These are phyloP conservation scores for Chrysochromulina parva DNA, from an alignment of 78 protist species.

Conservation along the genomic window DNA sequence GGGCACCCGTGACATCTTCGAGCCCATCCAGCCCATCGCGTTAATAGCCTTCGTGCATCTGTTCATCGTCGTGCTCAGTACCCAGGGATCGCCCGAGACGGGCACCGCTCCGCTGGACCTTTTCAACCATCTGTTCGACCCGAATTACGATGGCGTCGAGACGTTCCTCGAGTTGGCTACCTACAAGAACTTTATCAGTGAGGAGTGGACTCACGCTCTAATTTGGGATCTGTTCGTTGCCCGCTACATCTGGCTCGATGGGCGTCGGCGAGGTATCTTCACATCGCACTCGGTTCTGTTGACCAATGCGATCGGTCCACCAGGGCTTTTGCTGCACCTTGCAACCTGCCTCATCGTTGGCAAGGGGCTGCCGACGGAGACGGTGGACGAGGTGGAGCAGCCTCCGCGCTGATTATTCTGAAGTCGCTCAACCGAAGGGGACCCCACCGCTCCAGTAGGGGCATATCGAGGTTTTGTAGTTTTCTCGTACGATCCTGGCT, in stretches of 20 bases:
- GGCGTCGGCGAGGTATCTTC: background rate
- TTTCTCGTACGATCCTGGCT: too few relatives aligned
- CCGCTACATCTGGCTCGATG: too few relatives aligned
- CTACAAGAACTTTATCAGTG: background rate
- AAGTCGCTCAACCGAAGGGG: too few relatives aligned
- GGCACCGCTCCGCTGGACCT: background rate
- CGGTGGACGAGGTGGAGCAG: too few relatives aligned
- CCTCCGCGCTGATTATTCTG: too few relatives aligned
- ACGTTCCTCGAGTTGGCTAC: background rate
- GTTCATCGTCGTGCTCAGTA: background rate
- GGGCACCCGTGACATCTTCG: background rate
- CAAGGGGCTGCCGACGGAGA: background rate
- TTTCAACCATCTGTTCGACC: background rate
- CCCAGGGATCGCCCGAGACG: background rate
- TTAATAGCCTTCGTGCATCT: background rate
- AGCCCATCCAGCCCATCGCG: background rate
- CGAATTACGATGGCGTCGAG: background rate
- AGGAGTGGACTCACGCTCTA: background rate
- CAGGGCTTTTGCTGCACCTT: background rate
- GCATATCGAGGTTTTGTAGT: too few relatives aligned
- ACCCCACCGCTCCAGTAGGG: too few relatives aligned
- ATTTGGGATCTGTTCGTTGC: background rate
- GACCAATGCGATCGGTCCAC: background rate
- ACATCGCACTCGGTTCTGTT: background rate
- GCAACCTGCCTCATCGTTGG: background rate